Evolutionary conservation across 2,329 filamentous ascomycete species (phyloP), one percentile per base, ranked within the genome.

Genomic region (Aspergillus quadricinctus): DNA sequence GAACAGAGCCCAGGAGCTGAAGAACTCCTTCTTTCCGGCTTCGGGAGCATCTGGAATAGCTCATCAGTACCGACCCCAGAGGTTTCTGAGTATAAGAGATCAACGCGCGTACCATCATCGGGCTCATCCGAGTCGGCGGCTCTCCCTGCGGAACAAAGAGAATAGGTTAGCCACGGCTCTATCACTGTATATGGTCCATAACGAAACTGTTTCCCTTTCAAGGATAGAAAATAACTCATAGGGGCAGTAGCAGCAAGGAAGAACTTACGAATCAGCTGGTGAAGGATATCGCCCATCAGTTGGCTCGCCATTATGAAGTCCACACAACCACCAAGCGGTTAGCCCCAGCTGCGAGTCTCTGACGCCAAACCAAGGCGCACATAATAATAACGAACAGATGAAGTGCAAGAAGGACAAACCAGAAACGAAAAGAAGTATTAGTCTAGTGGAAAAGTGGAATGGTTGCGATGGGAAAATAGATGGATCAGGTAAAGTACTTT

Each of bases 1-100:
- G 77, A 97, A 96, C 64, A 99, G 86, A 29, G 93, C 92, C 92
- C 91, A 97, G 78, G 94, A 97, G 67, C 92, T 89, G 72, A 92
- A 90, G 62, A 96, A 89, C 79, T 99, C 94, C 80, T 96, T 92
- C 75, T 96, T 86, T 49, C 90, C 88, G 46, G 90, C 88, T 75
- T 96, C 91, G 58, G 87, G 84, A 66, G 86, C 85, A 84, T 79
- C 78, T 77, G 61, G 71, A 62, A 49, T 58, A 63, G 45, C 43
- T 43, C 53, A 54, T 60, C 19, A 59, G 62, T 58, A 68, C 65
- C 62, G 60, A 61, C 54, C 48, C 27, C 31, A 53, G 29, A 49
- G 10, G 17, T 23, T 48, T 41, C 46, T 28, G 53, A 56, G 56
- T 52, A 56, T 52, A 50, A 52, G 35, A 50, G 37, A 52, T 57